Conservation (phyloP, 495 filamentous ascomycete species). For the Trichoderma reesei region DNA sequence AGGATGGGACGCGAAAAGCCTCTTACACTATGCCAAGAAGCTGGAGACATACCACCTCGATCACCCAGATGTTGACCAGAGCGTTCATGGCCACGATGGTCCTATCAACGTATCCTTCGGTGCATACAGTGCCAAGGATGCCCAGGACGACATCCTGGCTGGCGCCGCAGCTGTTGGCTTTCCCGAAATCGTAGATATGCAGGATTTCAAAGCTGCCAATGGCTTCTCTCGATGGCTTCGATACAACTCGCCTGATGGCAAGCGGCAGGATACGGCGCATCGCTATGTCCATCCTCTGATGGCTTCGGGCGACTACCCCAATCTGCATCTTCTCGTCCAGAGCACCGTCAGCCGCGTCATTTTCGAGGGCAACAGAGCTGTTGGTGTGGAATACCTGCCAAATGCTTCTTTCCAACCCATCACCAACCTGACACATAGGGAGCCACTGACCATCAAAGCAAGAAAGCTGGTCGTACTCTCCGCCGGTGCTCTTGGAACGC, state of each 20-base stretch:
- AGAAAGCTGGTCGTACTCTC: slow-evolving; percentile 47
- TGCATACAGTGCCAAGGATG: slow-evolving; percentile 18
- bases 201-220: slow-evolving; percentile 30
- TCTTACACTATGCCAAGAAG: slow-evolving; percentile 45
- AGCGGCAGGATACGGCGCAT: slow-evolving; percentile 36
- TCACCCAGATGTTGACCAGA: slow-evolving; percentile 17
- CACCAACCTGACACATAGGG: not conserved
- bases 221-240: slow-evolving; percentile 27
- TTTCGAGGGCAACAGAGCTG: slow-evolving; percentile 37
- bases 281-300: slow-evolving; percentile 37
- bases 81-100: slow-evolving; percentile 37
- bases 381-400: slow-evolving; percentile 32
- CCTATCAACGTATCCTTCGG: slow-evolving; percentile 41
- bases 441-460: slow-evolving; percentile 31
- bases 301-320: slow-evolving; percentile 34
- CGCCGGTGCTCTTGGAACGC: slow-evolving; percentile 46
- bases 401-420: slow-evolving; percentile 21
- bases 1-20: slow-evolving; percentile 42
- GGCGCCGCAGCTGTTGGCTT: slow-evolving; percentile 35
- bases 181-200: slow-evolving; percentile 32
- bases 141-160: slow-evolving; percentile 33
- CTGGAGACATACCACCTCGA: slow-evolving; percentile 42
- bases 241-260: slow-evolving; percentile 32
- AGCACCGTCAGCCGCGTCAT: slow-evolving; percentile 41
- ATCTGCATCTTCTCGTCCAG: slow-evolving; percentile 44